Percentiles rank a stretch among this genome's conserved stretches.
phyloP scores from a whole-genome alignment of 2,329 filamentous ascomycete species.

The Paraconiothyrium sp. region DNA sequence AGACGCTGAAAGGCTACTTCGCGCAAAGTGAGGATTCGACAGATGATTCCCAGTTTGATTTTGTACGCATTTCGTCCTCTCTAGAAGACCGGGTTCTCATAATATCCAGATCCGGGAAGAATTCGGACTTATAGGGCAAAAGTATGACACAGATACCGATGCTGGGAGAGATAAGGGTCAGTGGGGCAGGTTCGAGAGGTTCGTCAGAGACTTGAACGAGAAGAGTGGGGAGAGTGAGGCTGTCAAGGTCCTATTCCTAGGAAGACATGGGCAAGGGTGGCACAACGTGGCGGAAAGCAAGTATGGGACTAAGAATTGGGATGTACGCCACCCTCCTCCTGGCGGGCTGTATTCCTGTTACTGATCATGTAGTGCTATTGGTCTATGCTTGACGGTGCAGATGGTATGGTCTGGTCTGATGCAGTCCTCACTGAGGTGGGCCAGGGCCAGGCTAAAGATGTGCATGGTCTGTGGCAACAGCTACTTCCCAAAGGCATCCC shows the following conservation, averaged over 20 bases:
- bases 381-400: conserved; percentile 70
- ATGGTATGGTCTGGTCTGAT: conserved; percentile 69
- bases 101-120: conserved; percentile 63
- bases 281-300: conserved; percentile 73
- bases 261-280: conserved; percentile 73
- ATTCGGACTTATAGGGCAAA: conserved; percentile 72
- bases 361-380: conserved; percentile 65
- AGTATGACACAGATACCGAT: conserved; percentile 61
- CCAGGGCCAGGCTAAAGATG: conserved; percentile 66
- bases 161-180: conserved; percentile 57
- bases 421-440: conserved; percentile 69
- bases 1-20: conserved; percentile 69
- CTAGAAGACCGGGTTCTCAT: neutral
- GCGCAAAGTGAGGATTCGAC: conserved; percentile 69
- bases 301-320: conserved; percentile 75
- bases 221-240: conserved; percentile 53
- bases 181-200: conserved; percentile 70
- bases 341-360: neutral
- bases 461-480: conserved; percentile 65
- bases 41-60: conserved; percentile 67
- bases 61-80: conserved; percentile 55
- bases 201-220: conserved; percentile 63
- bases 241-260: conserved; percentile 75
- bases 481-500: conserved; percentile 66
- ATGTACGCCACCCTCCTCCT: conserved; percentile 57